Conservation (phyloP, 148 eudicot species). For the Dianthus caryophyllus region DNA sequence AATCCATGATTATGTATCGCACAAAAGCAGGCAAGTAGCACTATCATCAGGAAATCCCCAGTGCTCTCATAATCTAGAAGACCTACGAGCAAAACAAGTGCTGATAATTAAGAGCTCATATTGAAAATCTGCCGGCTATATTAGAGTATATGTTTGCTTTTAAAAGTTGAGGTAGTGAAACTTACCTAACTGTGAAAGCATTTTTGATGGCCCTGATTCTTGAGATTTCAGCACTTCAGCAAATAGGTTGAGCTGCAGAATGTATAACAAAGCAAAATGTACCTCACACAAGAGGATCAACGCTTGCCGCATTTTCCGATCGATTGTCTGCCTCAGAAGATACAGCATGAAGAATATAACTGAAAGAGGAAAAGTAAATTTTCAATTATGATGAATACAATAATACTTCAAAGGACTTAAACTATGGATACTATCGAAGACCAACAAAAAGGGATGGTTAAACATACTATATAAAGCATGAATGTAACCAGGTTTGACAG, state of each 20-base stretch:
- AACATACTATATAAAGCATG: slow-evolving; percentile 75
- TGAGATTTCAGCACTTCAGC: slow-evolving; percentile 38
- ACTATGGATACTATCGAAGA: background rate
- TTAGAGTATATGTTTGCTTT: background rate
- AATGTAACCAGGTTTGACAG: slow-evolving; percentile 77
- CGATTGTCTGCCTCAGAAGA: slow-evolving; percentile 65
- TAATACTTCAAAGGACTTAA: slow-evolving; percentile 32
- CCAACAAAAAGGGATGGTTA: background rate
- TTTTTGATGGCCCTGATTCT: slow-evolving; percentile 47
- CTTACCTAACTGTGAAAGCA: slow-evolving; percentile 67
- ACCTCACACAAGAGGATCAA: slow-evolving; percentile 81
- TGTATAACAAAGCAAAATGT: slow-evolving; percentile 71
- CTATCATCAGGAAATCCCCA: slow-evolving; percentile 71
- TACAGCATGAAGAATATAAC: slow-evolving; percentile 82
- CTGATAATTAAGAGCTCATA: background rate
- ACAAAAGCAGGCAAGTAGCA: slow-evolving; percentile 79
- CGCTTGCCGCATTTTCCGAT: slow-evolving; percentile 50
- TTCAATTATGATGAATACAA: background rate
- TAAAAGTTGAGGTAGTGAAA: background rate
- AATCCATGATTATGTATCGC: slow-evolving; percentile 82
- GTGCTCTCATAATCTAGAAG: slow-evolving; percentile 54
- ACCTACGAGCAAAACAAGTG: slow-evolving; percentile 37
- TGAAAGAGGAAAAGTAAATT: slow-evolving; percentile 24
- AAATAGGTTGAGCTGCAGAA: slow-evolving; percentile 65
- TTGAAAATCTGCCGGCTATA: slow-evolving; percentile 1